Conservation (phyloP, 306 rosid species). For the Boehmeria nivea region DNA sequence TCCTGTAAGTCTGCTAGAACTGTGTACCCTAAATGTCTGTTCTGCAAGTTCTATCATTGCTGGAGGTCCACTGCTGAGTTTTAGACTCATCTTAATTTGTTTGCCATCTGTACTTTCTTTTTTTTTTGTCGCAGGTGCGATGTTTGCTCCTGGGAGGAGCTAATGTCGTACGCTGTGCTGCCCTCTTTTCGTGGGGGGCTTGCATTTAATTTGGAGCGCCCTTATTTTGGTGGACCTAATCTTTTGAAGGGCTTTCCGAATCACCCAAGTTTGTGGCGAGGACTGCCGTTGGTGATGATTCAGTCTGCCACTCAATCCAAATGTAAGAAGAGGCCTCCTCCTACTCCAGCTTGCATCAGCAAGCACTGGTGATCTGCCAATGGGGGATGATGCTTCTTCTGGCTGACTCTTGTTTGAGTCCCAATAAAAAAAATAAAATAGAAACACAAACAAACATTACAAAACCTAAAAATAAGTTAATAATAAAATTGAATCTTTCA, state of each 20-base stretch:
- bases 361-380: slow-evolving; percentile 84
- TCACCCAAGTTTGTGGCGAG: slow-evolving; percentile 91
- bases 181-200: slow-evolving; percentile 88
- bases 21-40: slow-evolving; percentile 38
- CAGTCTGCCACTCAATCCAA: slow-evolving; percentile 93
- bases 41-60: slow-evolving; percentile 62
- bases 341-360: slow-evolving; percentile 92
- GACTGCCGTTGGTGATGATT: slow-evolving; percentile 97
- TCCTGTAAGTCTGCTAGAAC: slow-evolving; percentile 33
- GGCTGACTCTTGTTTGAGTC: slow-evolving; percentile 34
- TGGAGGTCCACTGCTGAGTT: slow-evolving; percentile 68
- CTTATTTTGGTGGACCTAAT: slow-evolving; percentile 82
- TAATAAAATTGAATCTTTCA: slow-evolving; percentile 13
- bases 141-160: slow-evolving; percentile 99
- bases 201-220: slow-evolving; percentile 94
- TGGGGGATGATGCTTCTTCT: slow-evolving; percentile 98
- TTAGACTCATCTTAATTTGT: slow-evolving; percentile 65
- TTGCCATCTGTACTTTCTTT: slow-evolving; percentile 78
- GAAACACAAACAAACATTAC: background rate
- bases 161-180: slow-evolving; percentile 99
- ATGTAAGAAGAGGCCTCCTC: slow-evolving; percentile 99
- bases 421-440: slow-evolving; percentile 40
- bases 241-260: slow-evolving; percentile 93
- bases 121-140: slow-evolving; percentile 99
- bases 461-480: background rate